Percentiles rank a stretch among this genome's conserved stretches.
Evolutionary conservation across 371 early-diverging fungal species (phyloP).

Genomic region (Mortierella sp.): DNA sequence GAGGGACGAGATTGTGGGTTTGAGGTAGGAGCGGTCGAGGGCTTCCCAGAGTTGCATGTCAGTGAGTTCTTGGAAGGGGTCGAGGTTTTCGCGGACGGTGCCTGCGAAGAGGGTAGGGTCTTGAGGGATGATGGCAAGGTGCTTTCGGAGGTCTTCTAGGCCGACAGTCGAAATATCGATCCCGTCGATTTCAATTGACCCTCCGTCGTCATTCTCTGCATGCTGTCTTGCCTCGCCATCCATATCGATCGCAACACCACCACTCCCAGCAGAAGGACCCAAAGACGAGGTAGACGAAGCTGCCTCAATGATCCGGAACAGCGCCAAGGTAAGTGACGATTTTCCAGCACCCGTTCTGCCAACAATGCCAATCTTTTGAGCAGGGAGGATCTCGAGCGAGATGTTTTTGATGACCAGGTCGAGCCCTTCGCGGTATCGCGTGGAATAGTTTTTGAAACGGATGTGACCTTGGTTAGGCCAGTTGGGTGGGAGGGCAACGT

Average conservation of each 20-base stretch:
- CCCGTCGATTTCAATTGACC: slow-evolving; percentile 76
- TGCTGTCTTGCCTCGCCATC: not conserved
- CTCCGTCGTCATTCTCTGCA: slow-evolving; percentile 60
- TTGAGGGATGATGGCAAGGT: slow-evolving; percentile 80
- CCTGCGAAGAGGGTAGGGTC: slow-evolving; percentile 76
- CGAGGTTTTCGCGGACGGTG: slow-evolving; percentile 72
- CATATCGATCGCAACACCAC: not conserved
- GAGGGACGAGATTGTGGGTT: slow-evolving; percentile 59
- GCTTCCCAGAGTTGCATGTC: slow-evolving; percentile 69
- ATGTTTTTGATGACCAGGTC: slow-evolving; percentile 76
- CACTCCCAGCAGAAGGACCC: not conserved
- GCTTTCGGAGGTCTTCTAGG: slow-evolving; percentile 70
- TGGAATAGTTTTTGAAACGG: slow-evolving; percentile 67
- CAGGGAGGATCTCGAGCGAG: slow-evolving; percentile 37
- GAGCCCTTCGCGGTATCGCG: slow-evolving; percentile 73
- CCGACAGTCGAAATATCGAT: slow-evolving; percentile 75
- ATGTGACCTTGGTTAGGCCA: slow-evolving; percentile 72
- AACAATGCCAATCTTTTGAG: slow-evolving; percentile 61
- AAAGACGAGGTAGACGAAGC: slow-evolving; percentile 12
- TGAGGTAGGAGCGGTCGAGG: slow-evolving; percentile 68
- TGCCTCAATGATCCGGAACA: slow-evolving; percentile 84
- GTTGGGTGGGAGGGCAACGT: slow-evolving; percentile 33
- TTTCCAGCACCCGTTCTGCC: slow-evolving; percentile 84
- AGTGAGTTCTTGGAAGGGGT: slow-evolving; percentile 61
- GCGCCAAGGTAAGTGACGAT: slow-evolving; percentile 70